Evolutionary conservation across 441 rosid species (phyloP).

Genomic region (Dalechampia spathulata): DNA sequence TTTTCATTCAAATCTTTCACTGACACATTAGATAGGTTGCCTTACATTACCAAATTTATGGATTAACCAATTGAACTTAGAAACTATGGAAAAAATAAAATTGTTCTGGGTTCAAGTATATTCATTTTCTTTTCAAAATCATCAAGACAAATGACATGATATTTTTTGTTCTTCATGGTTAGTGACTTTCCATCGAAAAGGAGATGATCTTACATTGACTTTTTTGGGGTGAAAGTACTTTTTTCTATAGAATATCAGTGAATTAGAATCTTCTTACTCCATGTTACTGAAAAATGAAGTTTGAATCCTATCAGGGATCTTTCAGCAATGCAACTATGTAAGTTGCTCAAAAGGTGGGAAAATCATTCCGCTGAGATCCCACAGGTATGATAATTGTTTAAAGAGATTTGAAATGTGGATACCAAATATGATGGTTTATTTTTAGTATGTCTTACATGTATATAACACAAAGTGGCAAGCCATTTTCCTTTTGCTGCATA

Average conservation of each 20-base stretch:
- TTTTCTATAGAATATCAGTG: neutral
- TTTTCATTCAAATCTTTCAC: too few relatives aligned
- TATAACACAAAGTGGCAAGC: too few relatives aligned
- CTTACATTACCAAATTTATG: too few relatives aligned
- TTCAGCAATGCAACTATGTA: conserved; percentile 39
- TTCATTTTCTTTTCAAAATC: conserved; percentile 1
- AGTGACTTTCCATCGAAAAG: neutral
- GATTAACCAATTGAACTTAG: too few relatives aligned
- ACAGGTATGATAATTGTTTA: conserved; percentile 45
- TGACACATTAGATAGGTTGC: too few relatives aligned
- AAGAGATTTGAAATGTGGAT: neutral
- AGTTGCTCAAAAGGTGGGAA: conserved; percentile 69
- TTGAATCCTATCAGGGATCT: conserved; percentile 57
- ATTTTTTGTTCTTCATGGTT: neutral
- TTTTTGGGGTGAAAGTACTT: neutral
- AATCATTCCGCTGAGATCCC: conserved; percentile 34
- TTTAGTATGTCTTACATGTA: neutral
- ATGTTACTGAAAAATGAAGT: conserved; percentile 4
- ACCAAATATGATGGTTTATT: neutral
- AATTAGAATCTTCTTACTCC: neutral
- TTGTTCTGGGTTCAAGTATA: too few relatives aligned
- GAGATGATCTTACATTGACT: neutral
- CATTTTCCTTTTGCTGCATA: too few relatives aligned
- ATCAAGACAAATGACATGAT: neutral
- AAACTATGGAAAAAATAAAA: too few relatives aligned